phyloP scores from a whole-genome alignment of 140 eudicot species.

The Ambrosia hybrid region DNA sequence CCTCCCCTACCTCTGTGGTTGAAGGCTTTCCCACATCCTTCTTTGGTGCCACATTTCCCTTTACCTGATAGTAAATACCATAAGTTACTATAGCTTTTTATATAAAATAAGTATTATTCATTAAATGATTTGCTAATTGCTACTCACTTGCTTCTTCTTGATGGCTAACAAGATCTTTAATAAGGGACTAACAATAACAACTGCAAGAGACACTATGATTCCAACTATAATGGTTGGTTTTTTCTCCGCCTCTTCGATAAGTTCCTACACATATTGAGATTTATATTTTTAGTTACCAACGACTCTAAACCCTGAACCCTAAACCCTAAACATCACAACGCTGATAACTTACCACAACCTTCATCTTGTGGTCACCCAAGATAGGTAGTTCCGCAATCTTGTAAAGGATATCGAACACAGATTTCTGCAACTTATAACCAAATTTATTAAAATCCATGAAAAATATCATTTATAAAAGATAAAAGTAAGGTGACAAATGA shows the following conservation, averaged over 20 bases:
- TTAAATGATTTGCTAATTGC: background rate
- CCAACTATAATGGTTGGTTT: slow-evolving; percentile 66
- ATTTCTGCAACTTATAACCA: slow-evolving; percentile 50
- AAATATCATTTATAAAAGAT: background rate
- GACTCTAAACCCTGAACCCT: background rate
- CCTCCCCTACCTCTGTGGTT: slow-evolving; percentile 37
- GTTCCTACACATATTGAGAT: slow-evolving; percentile 41
- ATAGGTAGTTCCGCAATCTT: slow-evolving; percentile 77
- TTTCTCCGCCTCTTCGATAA: slow-evolving; percentile 72
- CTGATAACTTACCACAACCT: slow-evolving; percentile 56
- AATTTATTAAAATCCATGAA: background rate
- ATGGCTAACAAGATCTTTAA: slow-evolving; percentile 52
- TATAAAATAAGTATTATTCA: background rate
- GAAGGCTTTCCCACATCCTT: slow-evolving; percentile 53
- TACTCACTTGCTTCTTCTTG: slow-evolving; percentile 62
- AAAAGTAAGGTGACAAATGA: background rate
- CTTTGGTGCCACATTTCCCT: slow-evolving; percentile 37
- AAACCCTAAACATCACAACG: background rate
- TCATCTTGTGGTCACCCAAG: slow-evolving; percentile 69
- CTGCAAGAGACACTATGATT: slow-evolving; percentile 45
- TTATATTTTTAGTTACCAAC: slow-evolving; percentile 7
- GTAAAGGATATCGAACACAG: slow-evolving; percentile 74
- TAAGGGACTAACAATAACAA: slow-evolving; percentile 48
- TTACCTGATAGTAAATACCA: slow-evolving; percentile 37
- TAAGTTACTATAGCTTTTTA: background rate